These are phyloP conservation scores for Sporothrix curviconia DNA, from an alignment of 2,329 filamentous ascomycete species.

Conservation along the genomic window DNA sequence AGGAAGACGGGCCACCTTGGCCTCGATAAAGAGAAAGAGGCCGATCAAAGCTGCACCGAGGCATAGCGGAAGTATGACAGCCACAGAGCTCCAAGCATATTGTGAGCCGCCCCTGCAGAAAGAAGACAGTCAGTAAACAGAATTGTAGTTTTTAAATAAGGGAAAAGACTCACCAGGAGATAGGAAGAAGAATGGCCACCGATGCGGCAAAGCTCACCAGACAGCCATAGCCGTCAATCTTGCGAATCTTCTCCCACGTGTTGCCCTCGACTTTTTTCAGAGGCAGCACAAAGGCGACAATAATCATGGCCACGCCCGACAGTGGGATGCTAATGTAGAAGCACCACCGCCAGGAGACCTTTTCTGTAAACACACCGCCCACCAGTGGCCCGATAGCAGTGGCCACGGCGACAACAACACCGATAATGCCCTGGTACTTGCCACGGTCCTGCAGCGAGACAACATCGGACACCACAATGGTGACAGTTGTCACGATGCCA, in stretches of 20 bases:
- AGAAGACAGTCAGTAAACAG: too few species aligned
- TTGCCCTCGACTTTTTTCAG: constrained; percentile 40
- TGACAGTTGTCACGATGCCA: too few species aligned
- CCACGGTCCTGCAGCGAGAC: too few species aligned
- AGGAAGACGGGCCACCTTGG: constrained; percentile 11
- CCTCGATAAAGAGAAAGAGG: constrained; percentile 9
- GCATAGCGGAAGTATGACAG: constrained; percentile 52
- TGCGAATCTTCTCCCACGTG: constrained; percentile 38
- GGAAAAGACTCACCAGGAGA: too few species aligned
- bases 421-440: constrained; percentile 25
- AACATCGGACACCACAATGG: too few species aligned
- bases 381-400: constrained; percentile 36
- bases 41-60: not conserved
- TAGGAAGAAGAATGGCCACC: constrained; percentile 56
- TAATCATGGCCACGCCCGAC: constrained; percentile 40
- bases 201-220: constrained; percentile 47
- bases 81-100: constrained; percentile 48
- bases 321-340: constrained; percentile 35
- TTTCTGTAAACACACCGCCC: constrained; percentile 30
- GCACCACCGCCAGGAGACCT: constrained; percentile 33
- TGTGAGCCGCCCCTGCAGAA: constrained; percentile 44
- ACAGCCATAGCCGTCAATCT: constrained; percentile 55
- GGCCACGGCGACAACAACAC: constrained; percentile 33
- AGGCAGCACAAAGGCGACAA: constrained; percentile 38
- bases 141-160: too few species aligned